Percentiles rank a stretch among this genome's conserved stretches.
phyloP scores from a whole-genome alignment of 2,329 filamentous ascomycete genomes.

The Venturiaceae sp. region DNA sequence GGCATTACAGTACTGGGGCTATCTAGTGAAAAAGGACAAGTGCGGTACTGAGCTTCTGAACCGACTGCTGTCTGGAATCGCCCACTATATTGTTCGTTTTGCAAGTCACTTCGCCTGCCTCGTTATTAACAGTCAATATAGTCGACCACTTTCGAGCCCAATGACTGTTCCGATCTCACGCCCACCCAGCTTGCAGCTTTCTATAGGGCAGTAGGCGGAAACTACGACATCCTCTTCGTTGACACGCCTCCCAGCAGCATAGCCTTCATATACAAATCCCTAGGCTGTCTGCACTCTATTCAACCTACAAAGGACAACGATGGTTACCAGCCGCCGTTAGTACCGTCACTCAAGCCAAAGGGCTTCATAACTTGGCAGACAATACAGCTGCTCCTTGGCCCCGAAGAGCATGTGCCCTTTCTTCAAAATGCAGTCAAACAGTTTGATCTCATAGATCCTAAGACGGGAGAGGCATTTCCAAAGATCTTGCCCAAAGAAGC shows the following conservation, averaged over 20 bases:
- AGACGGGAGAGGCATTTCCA: slow-evolving; percentile 48
- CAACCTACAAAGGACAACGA: slow-evolving; percentile 57
- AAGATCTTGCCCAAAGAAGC: slow-evolving; percentile 54
- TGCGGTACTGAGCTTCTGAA: slow-evolving; percentile 38
- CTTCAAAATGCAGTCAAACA: slow-evolving; percentile 69
- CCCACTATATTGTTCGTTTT: slow-evolving; percentile 32
- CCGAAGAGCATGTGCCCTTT: slow-evolving; percentile 78
- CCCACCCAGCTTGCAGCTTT: slow-evolving; percentile 39
- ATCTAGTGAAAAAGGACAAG: slow-evolving; percentile 41
- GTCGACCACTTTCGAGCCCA: slow-evolving; percentile 32
- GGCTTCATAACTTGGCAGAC: slow-evolving; percentile 94
- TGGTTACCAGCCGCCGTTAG: slow-evolving; percentile 63
- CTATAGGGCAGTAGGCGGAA: slow-evolving; percentile 36
- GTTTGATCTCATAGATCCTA: slow-evolving; percentile 67
- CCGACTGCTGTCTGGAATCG: slow-evolving; percentile 34
- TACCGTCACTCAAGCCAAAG: slow-evolving; percentile 72
- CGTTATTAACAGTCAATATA: slow-evolving; percentile 11
- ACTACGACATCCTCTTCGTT: slow-evolving; percentile 59
- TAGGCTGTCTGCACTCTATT: slow-evolving; percentile 82
- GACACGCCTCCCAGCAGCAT: slow-evolving; percentile 63
- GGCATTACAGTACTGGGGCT: slow-evolving; percentile 40
- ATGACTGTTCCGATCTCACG: slow-evolving; percentile 34
- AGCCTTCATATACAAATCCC: slow-evolving; percentile 84
- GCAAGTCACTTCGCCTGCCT: not conserved
- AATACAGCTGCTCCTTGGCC: slow-evolving; percentile 77